phyloP scores from a whole-genome alignment of 2,329 filamentous ascomycete genomes.

The Mycosphaerelloides madeirae region DNA sequence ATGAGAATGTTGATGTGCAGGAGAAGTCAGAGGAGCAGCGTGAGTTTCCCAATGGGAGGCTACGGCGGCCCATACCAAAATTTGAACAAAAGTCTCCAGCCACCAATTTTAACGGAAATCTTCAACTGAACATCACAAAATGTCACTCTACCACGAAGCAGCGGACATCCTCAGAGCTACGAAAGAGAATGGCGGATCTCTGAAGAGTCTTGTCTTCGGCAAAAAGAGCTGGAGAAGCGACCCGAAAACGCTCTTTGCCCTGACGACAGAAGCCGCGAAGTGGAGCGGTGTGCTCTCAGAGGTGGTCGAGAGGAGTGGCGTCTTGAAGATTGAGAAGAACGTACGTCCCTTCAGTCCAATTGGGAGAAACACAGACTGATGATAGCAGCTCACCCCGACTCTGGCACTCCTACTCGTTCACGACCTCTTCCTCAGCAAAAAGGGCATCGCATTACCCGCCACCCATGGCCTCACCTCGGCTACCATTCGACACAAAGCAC shows the following conservation, averaged over 20 bases:
- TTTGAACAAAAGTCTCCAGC: not conserved
- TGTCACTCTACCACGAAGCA: slow-evolving; percentile 95
- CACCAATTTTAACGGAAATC: not conserved
- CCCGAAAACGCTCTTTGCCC: slow-evolving; percentile 77
- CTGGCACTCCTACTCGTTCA: slow-evolving; percentile 79
- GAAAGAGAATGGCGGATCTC: slow-evolving; percentile 66
- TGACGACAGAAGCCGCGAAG: slow-evolving; percentile 82
- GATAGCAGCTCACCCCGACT: slow-evolving; percentile 65
- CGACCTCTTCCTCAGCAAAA: slow-evolving; percentile 76
- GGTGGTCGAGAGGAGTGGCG: slow-evolving; percentile 74
- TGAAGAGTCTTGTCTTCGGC: slow-evolving; percentile 79
- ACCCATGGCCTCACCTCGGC: slow-evolving; percentile 72
- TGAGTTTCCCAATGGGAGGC: too few species aligned
- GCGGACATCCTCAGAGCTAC: slow-evolving; percentile 65
- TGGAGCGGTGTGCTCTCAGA: slow-evolving; percentile 84
- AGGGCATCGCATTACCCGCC: slow-evolving; percentile 74
- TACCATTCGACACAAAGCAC: slow-evolving; percentile 74
- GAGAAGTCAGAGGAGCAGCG: too few species aligned
- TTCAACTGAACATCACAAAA: slow-evolving; percentile 36
- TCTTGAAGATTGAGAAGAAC: slow-evolving; percentile 79
- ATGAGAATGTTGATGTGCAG: too few species aligned
- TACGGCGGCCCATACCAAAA: not conserved
- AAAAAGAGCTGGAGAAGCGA: slow-evolving; percentile 70
- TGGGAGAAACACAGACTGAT: slow-evolving; percentile 1
- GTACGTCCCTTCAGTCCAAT: slow-evolving; percentile 53